phyloP scores from a whole-genome alignment of 768 basidiomycete genomes.

The Mycena sanguinolenta region DNA sequence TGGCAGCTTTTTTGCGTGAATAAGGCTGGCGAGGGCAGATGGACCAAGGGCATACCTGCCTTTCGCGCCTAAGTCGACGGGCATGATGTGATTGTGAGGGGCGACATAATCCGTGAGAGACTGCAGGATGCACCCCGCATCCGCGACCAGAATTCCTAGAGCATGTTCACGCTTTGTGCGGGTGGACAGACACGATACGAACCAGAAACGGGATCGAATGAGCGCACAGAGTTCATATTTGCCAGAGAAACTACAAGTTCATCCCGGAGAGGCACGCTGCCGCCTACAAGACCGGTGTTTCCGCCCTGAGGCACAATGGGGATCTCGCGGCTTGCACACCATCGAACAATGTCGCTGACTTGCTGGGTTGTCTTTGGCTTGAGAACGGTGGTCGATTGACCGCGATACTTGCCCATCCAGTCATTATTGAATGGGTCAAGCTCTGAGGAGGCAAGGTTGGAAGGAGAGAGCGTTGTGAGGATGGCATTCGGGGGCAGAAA shows the following conservation, averaged over 20 bases:
- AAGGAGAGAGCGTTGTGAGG: slow-evolving; percentile 74
- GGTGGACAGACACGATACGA: slow-evolving; percentile 34
- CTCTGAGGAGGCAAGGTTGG: slow-evolving; percentile 66
- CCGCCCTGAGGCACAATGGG: slow-evolving; percentile 98
- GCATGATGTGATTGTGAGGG: slow-evolving; percentile 94
- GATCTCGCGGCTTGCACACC: slow-evolving; percentile 85
- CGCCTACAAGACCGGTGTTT: slow-evolving; percentile 98
- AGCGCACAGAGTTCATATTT: slow-evolving; percentile 86
- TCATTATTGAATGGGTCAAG: slow-evolving; percentile 87
- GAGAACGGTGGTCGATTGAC: slow-evolving; percentile 86
- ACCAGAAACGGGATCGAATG: slow-evolving; percentile 90
- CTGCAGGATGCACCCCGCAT: slow-evolving; percentile 95
- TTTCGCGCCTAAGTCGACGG: slow-evolving; percentile 95
- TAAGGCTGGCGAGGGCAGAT: slow-evolving; percentile 3
- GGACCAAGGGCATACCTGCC: slow-evolving; percentile 88
- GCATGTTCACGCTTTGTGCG: slow-evolving; percentile 1
- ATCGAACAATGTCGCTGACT: slow-evolving; percentile 89
- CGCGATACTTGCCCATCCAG: slow-evolving; percentile 97
- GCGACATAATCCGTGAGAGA: slow-evolving; percentile 88
- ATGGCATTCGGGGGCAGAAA: slow-evolving; percentile 75
- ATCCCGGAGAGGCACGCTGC: slow-evolving; percentile 88
- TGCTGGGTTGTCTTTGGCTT: slow-evolving; percentile 90
- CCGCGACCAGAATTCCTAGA: slow-evolving; percentile 88
- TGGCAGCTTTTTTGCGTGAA: slow-evolving; percentile 76
- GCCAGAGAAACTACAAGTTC: slow-evolving; percentile 89